These are phyloP conservation scores for Fusarium algeriense DNA, from an alignment of 2,329 filamentous ascomycete species.

Conservation along the genomic window DNA sequence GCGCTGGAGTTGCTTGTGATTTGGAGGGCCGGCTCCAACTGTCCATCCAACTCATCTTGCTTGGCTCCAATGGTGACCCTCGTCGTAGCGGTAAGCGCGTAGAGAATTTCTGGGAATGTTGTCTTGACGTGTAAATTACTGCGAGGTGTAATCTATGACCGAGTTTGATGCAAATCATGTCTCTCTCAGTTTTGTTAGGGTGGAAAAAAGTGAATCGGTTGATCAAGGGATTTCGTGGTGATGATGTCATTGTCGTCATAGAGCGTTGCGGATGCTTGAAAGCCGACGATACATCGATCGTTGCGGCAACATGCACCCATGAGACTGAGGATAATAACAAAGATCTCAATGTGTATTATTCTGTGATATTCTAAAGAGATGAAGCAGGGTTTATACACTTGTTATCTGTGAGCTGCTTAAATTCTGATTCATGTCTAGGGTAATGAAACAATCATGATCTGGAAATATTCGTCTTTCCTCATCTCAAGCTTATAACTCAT, in stretches of 20 bases:
- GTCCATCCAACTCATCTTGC: conserved; percentile 58
- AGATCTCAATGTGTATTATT: no score
- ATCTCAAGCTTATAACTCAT: no score
- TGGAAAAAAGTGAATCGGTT: not conserved
- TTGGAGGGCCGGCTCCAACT: conserved; percentile 57
- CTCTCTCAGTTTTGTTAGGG: not conserved
- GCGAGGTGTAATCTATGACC: accelerated
- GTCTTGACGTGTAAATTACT: accelerated
- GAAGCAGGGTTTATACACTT: no score
- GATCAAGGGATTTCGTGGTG: not conserved
- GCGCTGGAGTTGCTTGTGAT: conserved; percentile 60
- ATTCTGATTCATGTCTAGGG: no score
- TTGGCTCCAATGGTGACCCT: not conserved
- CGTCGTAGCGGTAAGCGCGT: not conserved
- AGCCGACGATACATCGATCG: not conserved
- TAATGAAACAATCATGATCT: no score
- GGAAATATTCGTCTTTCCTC: no score
- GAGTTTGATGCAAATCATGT: not conserved
- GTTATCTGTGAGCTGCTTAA: no score
- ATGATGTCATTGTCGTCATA: conserved; percentile 41
- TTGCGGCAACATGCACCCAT: not conserved
- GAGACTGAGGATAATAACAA: no score
- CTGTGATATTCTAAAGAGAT: no score
- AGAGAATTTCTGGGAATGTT: not conserved
- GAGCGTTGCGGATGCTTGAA: not conserved